Conservation (phyloP, 768 basidiomycete genomes). For the Trametes cinnabarina region DNA sequence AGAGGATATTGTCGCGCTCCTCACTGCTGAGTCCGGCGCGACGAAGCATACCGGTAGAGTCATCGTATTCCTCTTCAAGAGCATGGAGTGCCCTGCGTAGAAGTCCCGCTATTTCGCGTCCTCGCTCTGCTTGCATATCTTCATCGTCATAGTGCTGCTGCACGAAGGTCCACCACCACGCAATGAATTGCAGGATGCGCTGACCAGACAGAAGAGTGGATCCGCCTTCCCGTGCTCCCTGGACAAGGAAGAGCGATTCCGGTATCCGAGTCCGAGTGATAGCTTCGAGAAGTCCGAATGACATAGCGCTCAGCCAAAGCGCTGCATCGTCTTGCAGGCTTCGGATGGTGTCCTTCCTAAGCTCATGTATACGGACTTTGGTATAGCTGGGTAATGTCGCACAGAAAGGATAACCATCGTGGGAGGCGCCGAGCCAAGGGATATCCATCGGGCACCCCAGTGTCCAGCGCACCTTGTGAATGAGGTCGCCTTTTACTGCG, state of each 20-base stretch:
- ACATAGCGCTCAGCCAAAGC: conserved; percentile 12
- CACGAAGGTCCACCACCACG: background rate
- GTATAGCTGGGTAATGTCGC: background rate
- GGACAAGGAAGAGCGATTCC: background rate
- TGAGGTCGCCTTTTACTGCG: background rate
- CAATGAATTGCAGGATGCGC: background rate
- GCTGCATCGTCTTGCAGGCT: conserved; percentile 5
- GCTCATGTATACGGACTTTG: background rate
- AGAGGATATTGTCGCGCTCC: background rate
- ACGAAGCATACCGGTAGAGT: background rate
- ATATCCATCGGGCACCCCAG: background rate
- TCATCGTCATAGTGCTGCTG: background rate
- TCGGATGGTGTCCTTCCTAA: background rate
- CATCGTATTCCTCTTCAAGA: background rate
- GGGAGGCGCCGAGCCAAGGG: background rate
- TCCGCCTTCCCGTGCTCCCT: background rate
- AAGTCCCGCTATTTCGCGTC: background rate
- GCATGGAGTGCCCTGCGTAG: background rate
- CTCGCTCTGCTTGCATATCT: background rate
- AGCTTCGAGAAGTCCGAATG: conserved; percentile 4
- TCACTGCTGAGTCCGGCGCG: background rate
- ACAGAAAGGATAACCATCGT: background rate
- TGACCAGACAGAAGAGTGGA: background rate
- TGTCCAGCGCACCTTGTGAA: background rate
- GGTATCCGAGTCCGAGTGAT: background rate